Base-by-base conservation (phyloP, 2,329 filamentous ascomycete genomes). In the Colletotrichum navitas region DNA sequence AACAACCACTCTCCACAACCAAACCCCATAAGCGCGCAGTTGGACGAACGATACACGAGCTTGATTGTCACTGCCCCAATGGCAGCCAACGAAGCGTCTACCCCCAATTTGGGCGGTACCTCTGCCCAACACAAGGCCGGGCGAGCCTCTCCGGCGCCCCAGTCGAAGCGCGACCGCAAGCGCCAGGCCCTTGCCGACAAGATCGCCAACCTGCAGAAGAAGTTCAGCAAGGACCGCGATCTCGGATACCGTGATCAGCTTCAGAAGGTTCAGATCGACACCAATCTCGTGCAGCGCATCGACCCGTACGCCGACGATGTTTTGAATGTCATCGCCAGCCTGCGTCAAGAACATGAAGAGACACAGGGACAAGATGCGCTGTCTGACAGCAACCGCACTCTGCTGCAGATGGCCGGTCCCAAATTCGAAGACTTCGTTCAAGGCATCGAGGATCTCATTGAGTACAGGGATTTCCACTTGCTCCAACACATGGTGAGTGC, bases 181-280 rank as follows among this genome's bases (percentile, higher is more conserved):
- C 91, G 94, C 73, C 93, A 93, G 77, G 90, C 92, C 77, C 90
- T 98, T 73, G 90, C 91, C 75, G 94, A 97, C 73, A 92, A 93
- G 74, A 88, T 97, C 8, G 88, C 90, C 51, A 89, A 91, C 67
- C 90, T 98, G 81, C 91, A 92, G 66, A 90, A 92, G 65, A 91
- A 91, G 75, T 95, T 97, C 82, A 89, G 90, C 74, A 89, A 92
- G 74, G 94, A 97, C 78, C 89, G 93, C 74, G 94, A 97, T 80
- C 86, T 89, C 74, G 91, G 94, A 77, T 98, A 97, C 81, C 91
- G 95, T 73, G 93, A 96, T 75, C 94, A 98, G 81, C 88, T 98
- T 2, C 92, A 96, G 77, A 94, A 94, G 75, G 90, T 98, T n/a
- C 95, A 98, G 82, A 91, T 94, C 74, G 95, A 97, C 81, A 94